Conservation (phyloP, 106 monocot species). For the Phalaenopsis equestris region DNA sequence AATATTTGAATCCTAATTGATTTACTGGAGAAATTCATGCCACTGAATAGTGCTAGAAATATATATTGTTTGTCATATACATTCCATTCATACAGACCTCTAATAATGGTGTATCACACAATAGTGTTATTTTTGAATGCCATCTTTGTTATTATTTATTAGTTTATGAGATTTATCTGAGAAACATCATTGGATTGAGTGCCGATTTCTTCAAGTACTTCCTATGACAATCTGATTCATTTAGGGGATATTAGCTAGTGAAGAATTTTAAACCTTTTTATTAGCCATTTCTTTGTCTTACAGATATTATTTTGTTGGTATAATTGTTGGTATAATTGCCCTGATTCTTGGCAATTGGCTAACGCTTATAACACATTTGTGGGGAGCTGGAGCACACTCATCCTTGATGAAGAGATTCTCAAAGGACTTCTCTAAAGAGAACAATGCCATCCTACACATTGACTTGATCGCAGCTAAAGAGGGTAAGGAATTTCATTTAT, state of each 20-base stretch:
- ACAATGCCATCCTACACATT: background rate
- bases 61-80: background rate
- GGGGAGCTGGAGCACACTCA: background rate
- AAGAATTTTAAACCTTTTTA: background rate
- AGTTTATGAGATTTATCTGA: background rate
- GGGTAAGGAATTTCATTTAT: background rate
- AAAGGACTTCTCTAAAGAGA: background rate
- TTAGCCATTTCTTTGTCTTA: background rate
- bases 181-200: background rate
- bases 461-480: background rate
- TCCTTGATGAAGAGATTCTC: background rate
- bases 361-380: background rate
- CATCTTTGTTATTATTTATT: background rate
- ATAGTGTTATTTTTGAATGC: background rate
- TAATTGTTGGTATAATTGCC: background rate
- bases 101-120: background rate
- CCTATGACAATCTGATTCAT: background rate
- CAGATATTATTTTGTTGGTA: background rate
- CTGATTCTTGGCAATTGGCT: background rate
- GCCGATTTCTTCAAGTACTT: background rate
- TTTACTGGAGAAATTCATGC: background rate
- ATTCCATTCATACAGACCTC: background rate
- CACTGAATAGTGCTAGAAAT: background rate
- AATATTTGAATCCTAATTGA: background rate
- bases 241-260: background rate